Evolutionary conservation across 768 basidiomycete species (phyloP), one percentile per base, ranked within the genome.

Genomic region (Strobilomyces dryophilus): DNA sequence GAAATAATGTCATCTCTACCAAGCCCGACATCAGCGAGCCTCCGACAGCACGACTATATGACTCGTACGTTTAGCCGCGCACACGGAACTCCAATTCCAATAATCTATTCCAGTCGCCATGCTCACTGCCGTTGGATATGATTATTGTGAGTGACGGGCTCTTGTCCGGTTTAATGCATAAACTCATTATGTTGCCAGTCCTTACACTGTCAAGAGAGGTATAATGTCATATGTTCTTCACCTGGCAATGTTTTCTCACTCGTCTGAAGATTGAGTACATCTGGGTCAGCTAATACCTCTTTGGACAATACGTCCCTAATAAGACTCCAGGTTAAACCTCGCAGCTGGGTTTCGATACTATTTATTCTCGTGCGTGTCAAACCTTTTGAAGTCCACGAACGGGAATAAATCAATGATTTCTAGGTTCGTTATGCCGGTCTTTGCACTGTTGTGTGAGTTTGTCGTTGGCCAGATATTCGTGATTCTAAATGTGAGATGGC

Each of bases 371-470:
- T 60, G 7, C 2, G 57, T 59, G 31, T 26, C 24, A 4, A 24
- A 12, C 5, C 27, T 11, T 21, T 7, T 27, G 27, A 5, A 17
- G n/a, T 4, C 2, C 11, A 12, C 37, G 9, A 18, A 12, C 4
- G 5, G 9, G 21, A 14, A 3, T 8, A 14, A n/a, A 15, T 15
- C 42, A 2, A 31, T 0, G 1, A 41, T 32, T 27, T 9, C 32
- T 47, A 59, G 58, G 56, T 58, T 40, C 56, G 56, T 21, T 59
- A 59, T 37, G 20, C 21, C 17, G 57, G 57, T 6, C 44, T 52
- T 18, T 35, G 6, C 15, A 18, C 6, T 15, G 8, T 52, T 4
- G 31, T 34, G 57, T 57, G n/a, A 45, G 57, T 45, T n/a, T 37
- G 9, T 11, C 9, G 2, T 39, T 20, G 14, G 8, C 10, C 2